These are phyloP conservation scores for Fusarium nelsonii DNA, from an alignment of 2,329 filamentous ascomycete species.

Conservation along the genomic window DNA sequence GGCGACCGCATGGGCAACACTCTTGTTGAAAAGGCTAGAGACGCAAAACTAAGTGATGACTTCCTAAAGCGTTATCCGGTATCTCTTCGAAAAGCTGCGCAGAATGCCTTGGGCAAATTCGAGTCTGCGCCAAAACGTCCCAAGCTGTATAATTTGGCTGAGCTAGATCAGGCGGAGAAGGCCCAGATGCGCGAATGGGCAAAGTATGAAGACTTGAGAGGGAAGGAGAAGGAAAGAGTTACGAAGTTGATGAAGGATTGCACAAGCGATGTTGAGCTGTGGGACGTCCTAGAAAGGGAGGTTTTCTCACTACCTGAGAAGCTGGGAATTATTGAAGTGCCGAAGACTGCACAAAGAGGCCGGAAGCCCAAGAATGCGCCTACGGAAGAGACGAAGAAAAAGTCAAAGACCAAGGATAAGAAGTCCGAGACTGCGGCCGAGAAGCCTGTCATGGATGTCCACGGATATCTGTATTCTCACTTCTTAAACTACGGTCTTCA, in stretches of 20 bases:
- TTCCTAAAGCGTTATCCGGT: slow-evolving; percentile 55
- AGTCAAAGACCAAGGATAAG: neutral
- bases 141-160: slow-evolving; percentile 45
- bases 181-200: slow-evolving; percentile 53
- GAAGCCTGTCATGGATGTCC: slow-evolving; percentile 63
- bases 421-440: slow-evolving; percentile 22
- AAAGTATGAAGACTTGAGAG: slow-evolving; percentile 54
- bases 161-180: slow-evolving; percentile 50
- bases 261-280: slow-evolving; percentile 72
- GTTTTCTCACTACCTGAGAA: slow-evolving; percentile 72
- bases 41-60: slow-evolving; percentile 52
- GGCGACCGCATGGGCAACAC: slow-evolving; percentile 43
- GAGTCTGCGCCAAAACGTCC: slow-evolving; percentile 49
- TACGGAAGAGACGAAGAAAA: slow-evolving; percentile 17
- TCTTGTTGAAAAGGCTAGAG: slow-evolving; percentile 51
- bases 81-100: slow-evolving; percentile 56
- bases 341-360: neutral
- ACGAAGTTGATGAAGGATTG: slow-evolving; percentile 66
- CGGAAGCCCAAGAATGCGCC: slow-evolving; percentile 34
- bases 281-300: slow-evolving; percentile 74
- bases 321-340: slow-evolving; percentile 63
- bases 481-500: slow-evolving; percentile 69
- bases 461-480: slow-evolving; percentile 74
- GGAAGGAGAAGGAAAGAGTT: slow-evolving; percentile 64
- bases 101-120: slow-evolving; percentile 56